Percentiles rank a stretch among this genome's conserved stretches.
Conservation (phyloP, 129 eudicot species). For the Tagetes erecta region DNA sequence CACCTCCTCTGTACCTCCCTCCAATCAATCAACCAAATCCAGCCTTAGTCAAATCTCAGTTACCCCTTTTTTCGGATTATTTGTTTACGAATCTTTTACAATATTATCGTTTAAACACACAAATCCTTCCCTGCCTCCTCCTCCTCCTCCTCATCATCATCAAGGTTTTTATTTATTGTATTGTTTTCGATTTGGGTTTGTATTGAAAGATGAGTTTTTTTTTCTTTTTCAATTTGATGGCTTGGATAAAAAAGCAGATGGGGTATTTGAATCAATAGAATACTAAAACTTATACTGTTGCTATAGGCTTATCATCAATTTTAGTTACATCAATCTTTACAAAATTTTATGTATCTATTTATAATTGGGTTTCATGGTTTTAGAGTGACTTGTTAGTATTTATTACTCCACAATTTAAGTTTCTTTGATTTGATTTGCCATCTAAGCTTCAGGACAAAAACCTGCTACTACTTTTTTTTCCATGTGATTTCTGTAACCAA, state of each 20-base stretch:
- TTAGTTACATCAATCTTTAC: not conserved
- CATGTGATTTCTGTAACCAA: not conserved
- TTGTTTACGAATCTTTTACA: slow-evolving; percentile 8
- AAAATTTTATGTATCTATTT: not conserved
- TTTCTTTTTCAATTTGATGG: not conserved
- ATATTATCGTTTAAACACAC: not conserved
- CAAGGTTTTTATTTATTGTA: too few species aligned
- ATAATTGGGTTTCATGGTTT: not conserved
- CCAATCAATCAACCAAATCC: slow-evolving; percentile 8
- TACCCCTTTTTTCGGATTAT: slow-evolving; percentile 18
- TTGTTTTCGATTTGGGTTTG: too few species aligned
- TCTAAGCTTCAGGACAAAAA: slow-evolving; percentile 13
- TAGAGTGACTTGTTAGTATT: not conserved
- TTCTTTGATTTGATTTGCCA: not conserved
- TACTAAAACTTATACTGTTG: slow-evolving; percentile 4
- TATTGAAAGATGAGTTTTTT: slow-evolving; percentile 18
- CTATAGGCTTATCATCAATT: not conserved
- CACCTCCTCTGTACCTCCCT: slow-evolving; percentile 33
- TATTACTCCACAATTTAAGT: not conserved
- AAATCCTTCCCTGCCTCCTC: not conserved
- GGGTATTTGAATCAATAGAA: not conserved
- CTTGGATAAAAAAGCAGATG: too few species aligned
- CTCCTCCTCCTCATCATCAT: too few species aligned
- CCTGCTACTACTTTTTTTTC: not conserved
- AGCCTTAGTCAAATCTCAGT: slow-evolving; percentile 15